Conservation (phyloP, 768 basidiomycete species). For the Pleurotus giganteus region DNA sequence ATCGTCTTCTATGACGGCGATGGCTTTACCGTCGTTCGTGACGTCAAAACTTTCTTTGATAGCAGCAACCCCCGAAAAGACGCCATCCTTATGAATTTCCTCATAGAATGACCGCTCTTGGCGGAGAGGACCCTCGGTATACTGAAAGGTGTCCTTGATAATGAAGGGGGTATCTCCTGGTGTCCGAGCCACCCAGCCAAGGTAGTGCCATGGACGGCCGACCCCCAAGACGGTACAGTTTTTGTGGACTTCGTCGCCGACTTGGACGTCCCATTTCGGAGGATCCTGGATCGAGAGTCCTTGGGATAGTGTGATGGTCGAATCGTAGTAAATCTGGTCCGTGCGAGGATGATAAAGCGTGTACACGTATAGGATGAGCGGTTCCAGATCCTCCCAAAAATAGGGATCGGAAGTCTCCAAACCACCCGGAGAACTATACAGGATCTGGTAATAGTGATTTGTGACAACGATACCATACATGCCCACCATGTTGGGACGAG, state of each 20-base stretch:
- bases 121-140: background rate
- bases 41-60: constrained; percentile 3
- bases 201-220: constrained; percentile 2
- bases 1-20: background rate
- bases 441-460: background rate
- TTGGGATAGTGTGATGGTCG: background rate
- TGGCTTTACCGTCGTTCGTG: background rate
- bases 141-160: constrained; percentile 3
- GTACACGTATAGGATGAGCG: constrained; percentile 5
- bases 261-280: background rate
- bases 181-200: constrained; percentile 2
- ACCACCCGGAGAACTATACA: background rate
- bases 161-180: background rate
- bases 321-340: background rate
- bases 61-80: background rate
- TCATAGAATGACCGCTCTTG: constrained; percentile 9
- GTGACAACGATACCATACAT: background rate
- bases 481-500: constrained; percentile 3
- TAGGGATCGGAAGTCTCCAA: background rate
- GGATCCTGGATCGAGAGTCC: background rate
- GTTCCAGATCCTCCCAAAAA: background rate
- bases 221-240: background rate
- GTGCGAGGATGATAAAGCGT: constrained; percentile 1
- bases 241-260: background rate
- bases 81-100: background rate